A percentile compares a stretch with the other conserved stretches of the same genome.
Evolutionary conservation across 768 basidiomycete species (phyloP).

Genomic region (Boletus pseudopeckii): DNA sequence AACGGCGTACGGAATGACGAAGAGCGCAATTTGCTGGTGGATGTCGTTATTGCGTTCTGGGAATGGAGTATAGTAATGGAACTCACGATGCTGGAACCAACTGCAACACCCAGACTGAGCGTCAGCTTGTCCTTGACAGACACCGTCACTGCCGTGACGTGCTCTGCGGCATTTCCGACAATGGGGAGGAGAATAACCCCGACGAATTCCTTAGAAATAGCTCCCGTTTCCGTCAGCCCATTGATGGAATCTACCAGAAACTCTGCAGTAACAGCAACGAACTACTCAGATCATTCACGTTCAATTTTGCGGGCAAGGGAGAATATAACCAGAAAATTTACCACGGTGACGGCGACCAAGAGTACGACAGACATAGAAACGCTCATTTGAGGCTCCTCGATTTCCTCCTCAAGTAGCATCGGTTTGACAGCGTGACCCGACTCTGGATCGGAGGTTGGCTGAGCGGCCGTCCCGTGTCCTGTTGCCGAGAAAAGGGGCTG

Average conservation of each 20-base stretch:
- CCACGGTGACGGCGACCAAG: constrained; percentile 58
- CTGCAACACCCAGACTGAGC: constrained; percentile 85
- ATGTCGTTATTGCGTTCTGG: not conserved
- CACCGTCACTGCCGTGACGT: constrained; percentile 88
- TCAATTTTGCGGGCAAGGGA: not conserved
- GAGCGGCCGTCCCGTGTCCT: not conserved
- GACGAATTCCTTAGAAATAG: constrained; percentile 76
- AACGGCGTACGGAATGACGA: constrained; percentile 56
- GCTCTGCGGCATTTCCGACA: constrained; percentile 89
- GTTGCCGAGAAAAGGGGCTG: not conserved
- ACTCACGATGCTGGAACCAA: constrained; percentile 77
- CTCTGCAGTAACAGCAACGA: constrained; percentile 56
- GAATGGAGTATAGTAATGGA: not conserved
- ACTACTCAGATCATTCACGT: constrained; percentile 28
- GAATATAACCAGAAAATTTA: constrained; percentile 31
- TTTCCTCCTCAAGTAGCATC: constrained; percentile 23
- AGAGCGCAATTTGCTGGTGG: constrained; percentile 65
- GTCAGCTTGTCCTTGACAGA: constrained; percentile 89
- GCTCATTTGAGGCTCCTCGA: constrained; percentile 51
- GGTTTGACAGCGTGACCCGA: not conserved
- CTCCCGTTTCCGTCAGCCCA: constrained; percentile 56
- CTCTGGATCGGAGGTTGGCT: constrained; percentile 12
- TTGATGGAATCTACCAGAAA: constrained; percentile 78
- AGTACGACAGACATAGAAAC: constrained; percentile 50
- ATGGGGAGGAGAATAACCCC: constrained; percentile 88